phyloP scores from a whole-genome alignment of 2,329 filamentous ascomycete genomes.

The Alternaria sp. region DNA sequence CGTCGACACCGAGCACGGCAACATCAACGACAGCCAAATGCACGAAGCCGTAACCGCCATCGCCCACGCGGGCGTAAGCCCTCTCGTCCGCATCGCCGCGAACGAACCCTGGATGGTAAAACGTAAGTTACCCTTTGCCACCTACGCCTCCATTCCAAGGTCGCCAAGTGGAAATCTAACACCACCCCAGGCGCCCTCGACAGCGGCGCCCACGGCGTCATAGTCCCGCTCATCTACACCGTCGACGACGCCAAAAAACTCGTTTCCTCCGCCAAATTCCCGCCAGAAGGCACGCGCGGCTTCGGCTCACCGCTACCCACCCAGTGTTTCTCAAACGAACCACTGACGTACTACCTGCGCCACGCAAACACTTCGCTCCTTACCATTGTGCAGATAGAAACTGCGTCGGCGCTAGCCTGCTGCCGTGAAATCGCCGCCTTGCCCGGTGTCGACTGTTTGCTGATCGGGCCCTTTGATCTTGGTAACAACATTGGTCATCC shows the following conservation, averaged over 20 bases:
- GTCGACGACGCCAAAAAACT: constrained; percentile 60
- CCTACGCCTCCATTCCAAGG: not conserved
- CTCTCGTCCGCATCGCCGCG: constrained; percentile 58
- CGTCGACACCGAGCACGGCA: constrained; percentile 63
- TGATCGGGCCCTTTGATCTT: constrained; percentile 63
- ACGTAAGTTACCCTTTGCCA: constrained; percentile 42
- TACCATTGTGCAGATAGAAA: constrained; percentile 59
- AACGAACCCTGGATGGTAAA: constrained; percentile 69
- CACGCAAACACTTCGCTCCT: constrained; percentile 61
- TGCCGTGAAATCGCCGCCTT: constrained; percentile 59
- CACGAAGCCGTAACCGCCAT: constrained; percentile 62
- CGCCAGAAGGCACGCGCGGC: constrained; percentile 60
- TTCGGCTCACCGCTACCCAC: constrained; percentile 63
- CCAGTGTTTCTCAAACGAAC: constrained; percentile 52
- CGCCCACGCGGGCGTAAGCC: constrained; percentile 52
- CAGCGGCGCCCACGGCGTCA: constrained; percentile 64
- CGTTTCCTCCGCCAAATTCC: constrained; percentile 62
- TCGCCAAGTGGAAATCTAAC: not conserved
- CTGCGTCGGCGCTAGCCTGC: constrained; percentile 47
- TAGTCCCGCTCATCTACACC: constrained; percentile 61
- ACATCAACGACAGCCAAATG: constrained; percentile 62
- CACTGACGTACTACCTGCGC: constrained; percentile 57
- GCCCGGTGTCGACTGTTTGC: constrained; percentile 59
- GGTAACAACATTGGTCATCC: constrained; percentile 65
- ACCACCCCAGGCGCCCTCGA: constrained; percentile 58